Conservation (phyloP, 371 early-diverging fungal species). For the Dinochytrium kinnereticum region DNA sequence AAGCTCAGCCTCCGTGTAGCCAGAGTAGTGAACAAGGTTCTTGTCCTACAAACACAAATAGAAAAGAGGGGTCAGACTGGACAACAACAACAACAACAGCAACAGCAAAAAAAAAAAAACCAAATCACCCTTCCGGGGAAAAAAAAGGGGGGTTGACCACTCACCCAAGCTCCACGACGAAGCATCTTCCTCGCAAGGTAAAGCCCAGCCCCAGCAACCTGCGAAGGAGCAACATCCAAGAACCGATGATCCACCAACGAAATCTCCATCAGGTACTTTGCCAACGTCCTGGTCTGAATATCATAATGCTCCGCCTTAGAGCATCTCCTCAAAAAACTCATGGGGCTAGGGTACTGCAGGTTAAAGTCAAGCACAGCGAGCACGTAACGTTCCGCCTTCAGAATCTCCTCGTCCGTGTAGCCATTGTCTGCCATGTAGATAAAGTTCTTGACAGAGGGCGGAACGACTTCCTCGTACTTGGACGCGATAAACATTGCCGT, state of each 20-base stretch:
- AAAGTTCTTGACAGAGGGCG: slow-evolving; percentile 83
- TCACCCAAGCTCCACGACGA: slow-evolving; percentile 77
- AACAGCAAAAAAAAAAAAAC: too few relatives aligned
- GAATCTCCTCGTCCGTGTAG: slow-evolving; percentile 80
- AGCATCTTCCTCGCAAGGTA: slow-evolving; percentile 92
- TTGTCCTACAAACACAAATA: slow-evolving; percentile 45
- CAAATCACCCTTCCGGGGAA: too few relatives aligned
- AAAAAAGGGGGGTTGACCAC: too few relatives aligned
- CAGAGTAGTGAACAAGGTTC: slow-evolving; percentile 73
- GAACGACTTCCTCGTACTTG: slow-evolving; percentile 96
- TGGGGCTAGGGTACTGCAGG: slow-evolving; percentile 84
- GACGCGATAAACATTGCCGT: slow-evolving; percentile 92
- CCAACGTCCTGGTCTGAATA: slow-evolving; percentile 85
- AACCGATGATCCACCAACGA: slow-evolving; percentile 87
- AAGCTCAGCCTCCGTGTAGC: slow-evolving; percentile 74
- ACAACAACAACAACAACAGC: too few relatives aligned
- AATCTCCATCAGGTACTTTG: slow-evolving; percentile 97
- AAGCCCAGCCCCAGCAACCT: slow-evolving; percentile 83
- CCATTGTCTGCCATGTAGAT: slow-evolving; percentile 78
- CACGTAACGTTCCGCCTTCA: slow-evolving; percentile 88
- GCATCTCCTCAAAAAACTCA: slow-evolving; percentile 88
- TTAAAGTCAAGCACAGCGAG: slow-evolving; percentile 83
- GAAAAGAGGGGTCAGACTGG: slow-evolving; percentile 45
- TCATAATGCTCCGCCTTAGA: slow-evolving; percentile 90
- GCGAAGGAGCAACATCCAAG: slow-evolving; percentile 74